phyloP scores from a whole-genome alignment of 2,329 filamentous ascomycete genomes.

The Trichoderma sp. region DNA sequence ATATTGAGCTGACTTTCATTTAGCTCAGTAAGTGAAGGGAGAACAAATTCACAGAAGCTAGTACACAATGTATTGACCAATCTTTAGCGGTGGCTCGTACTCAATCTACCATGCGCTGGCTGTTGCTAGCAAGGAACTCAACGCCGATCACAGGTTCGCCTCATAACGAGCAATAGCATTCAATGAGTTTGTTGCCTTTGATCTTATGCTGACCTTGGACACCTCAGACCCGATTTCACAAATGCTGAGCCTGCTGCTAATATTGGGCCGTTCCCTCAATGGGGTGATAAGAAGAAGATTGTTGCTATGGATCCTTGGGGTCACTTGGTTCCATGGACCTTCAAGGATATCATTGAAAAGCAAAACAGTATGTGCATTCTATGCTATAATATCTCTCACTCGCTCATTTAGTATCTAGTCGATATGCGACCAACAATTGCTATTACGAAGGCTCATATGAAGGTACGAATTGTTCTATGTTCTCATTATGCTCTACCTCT shows the following conservation, averaged over 20 bases:
- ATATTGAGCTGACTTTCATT: constrained; percentile 23
- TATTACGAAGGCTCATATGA: constrained; percentile 92
- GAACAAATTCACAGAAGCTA: neutral
- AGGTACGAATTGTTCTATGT: constrained; percentile 43
- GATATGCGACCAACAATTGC: constrained; percentile 91
- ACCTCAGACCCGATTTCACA: constrained; percentile 57
- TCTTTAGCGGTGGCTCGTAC: constrained; percentile 77
- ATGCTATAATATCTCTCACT: constrained; percentile 14
- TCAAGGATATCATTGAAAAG: constrained; percentile 73
- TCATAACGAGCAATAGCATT: neutral
- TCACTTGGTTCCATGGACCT: constrained; percentile 82
- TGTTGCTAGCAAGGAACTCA: constrained; percentile 85
- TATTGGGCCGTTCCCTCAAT: constrained; percentile 87
- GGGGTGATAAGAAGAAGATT: constrained; percentile 89
- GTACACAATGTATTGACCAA: neutral
- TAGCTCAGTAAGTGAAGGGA: constrained; percentile 45
- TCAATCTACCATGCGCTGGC: constrained; percentile 94
- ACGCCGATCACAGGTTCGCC: constrained; percentile 69
- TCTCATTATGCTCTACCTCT: neutral
- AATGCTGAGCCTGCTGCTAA: constrained; percentile 88
- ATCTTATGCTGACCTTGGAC: neutral
- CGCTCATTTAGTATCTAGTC: constrained; percentile 46
- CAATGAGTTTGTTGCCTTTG: neutral
- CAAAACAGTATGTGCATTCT: constrained; percentile 58
- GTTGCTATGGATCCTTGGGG: constrained; percentile 96